A percentile compares a stretch with the other conserved stretches of the same genome.
These are phyloP conservation scores for Cladophialophora psammophila DNA, from an alignment of 2,329 filamentous ascomycete genomes.

Conservation along the genomic window DNA sequence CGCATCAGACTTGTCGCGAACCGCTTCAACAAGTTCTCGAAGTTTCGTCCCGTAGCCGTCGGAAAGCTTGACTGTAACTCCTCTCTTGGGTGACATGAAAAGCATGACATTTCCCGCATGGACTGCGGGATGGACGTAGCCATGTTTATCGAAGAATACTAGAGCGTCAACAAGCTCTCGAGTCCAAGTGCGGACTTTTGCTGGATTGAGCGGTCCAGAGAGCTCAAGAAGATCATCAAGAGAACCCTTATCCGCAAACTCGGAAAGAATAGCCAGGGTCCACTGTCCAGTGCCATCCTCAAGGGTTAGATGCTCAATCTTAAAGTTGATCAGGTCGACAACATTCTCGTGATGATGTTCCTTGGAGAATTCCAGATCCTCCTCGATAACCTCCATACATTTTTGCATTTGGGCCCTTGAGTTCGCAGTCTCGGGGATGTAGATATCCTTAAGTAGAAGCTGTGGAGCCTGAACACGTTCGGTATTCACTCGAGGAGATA, in stretches of 20 bases:
- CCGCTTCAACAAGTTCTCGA: constrained; percentile 57
- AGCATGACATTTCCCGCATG: constrained; percentile 82
- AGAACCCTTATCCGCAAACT: constrained; percentile 81
- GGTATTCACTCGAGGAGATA: constrained; percentile 72
- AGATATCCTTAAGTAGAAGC: constrained; percentile 77
- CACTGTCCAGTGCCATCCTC: constrained; percentile 60
- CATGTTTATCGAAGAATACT: constrained; percentile 84
- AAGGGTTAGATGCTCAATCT: constrained; percentile 65
- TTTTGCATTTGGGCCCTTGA: constrained; percentile 73
- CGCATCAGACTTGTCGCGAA: constrained; percentile 58
- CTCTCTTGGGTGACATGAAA: constrained; percentile 71
- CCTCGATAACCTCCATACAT: constrained; percentile 77
- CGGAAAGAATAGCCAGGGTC: constrained; percentile 77
- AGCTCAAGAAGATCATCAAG: constrained; percentile 82
- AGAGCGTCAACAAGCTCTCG: constrained; percentile 88
- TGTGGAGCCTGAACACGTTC: constrained; percentile 64
- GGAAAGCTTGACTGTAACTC: constrained; percentile 74
- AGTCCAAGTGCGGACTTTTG: constrained; percentile 86
- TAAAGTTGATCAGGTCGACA: constrained; percentile 81
- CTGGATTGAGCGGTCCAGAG: constrained; percentile 74
- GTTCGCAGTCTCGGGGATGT: constrained; percentile 64
- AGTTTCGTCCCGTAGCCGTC: constrained; percentile 64
- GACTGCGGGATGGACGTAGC: constrained; percentile 82
- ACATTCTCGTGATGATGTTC: constrained; percentile 78
- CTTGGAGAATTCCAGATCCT: constrained; percentile 76